Evolutionary conservation across 768 basidiomycete species (phyloP).

Genomic region (Naganishia randhawae): DNA sequence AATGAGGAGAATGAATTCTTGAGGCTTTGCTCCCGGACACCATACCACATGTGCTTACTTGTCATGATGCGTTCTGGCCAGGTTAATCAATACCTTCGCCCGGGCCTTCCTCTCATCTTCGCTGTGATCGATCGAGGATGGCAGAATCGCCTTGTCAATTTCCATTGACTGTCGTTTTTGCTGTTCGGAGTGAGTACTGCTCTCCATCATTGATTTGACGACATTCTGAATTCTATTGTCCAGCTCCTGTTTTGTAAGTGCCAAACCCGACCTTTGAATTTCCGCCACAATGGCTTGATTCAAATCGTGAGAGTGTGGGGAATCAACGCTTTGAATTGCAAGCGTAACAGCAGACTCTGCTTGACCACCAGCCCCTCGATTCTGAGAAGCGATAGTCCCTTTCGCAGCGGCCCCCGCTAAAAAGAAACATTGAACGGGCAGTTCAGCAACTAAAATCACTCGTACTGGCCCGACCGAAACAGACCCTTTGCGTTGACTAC

Average conservation of each 20-base stretch:
- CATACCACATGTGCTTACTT: slow-evolving; percentile 57
- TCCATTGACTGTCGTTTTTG: slow-evolving; percentile 62
- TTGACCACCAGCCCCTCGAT: slow-evolving; percentile 48
- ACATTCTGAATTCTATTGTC: slow-evolving; percentile 22
- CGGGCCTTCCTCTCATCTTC: slow-evolving; percentile 75
- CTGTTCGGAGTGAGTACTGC: slow-evolving; percentile 63
- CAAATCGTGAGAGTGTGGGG: neutral
- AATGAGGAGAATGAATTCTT: slow-evolving; percentile 10
- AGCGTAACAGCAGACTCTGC: neutral
- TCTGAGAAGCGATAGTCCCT: slow-evolving; percentile 30
- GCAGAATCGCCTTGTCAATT: slow-evolving; percentile 54
- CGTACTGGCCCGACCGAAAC: neutral
- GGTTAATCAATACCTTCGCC: slow-evolving; percentile 75
- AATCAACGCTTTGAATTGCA: neutral
- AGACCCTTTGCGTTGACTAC: slow-evolving; percentile 72
- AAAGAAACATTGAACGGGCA: slow-evolving; percentile 55
- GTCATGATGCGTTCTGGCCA: slow-evolving; percentile 74
- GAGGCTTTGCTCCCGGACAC: neutral
- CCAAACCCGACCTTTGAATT: slow-evolving; percentile 3
- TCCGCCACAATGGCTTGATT: neutral
- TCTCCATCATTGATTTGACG: slow-evolving; percentile 50
- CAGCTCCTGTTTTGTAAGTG: slow-evolving; percentile 19
- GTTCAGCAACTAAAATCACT: slow-evolving; percentile 51
- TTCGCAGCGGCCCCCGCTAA: slow-evolving; percentile 54
- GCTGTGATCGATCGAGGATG: slow-evolving; percentile 58